Evolutionary conservation across 2,329 filamentous ascomycete species (phyloP).

Genomic region (Pseudopithomyces chartarum): DNA sequence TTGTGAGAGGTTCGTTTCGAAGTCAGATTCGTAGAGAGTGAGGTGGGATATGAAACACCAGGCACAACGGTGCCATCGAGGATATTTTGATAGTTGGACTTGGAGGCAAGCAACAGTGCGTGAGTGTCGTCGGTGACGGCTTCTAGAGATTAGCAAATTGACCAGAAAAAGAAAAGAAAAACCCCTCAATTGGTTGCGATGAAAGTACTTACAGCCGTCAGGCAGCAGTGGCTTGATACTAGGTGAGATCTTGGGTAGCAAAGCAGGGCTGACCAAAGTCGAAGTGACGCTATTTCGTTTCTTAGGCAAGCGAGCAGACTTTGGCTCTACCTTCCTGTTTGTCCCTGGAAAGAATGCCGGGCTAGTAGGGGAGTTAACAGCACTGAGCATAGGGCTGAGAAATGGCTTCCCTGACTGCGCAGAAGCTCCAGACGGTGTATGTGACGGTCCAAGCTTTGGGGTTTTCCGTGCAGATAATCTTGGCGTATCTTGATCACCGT

Average conservation of each 20-base stretch:
- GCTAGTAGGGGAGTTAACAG: constrained; percentile 57
- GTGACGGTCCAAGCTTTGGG: constrained; percentile 65
- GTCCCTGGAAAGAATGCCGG: constrained; percentile 34
- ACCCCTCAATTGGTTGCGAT: no score
- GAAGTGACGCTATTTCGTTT: constrained; percentile 62
- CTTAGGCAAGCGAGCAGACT: constrained; percentile 36
- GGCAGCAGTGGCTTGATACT: constrained; percentile 91
- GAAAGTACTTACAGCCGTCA: constrained; percentile 61
- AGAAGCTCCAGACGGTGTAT: constrained; percentile 48
- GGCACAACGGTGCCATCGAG: constrained; percentile 90
- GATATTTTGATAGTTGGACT: constrained; percentile 98
- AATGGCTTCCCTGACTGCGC: constrained; percentile 49
- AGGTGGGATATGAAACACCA: constrained; percentile 87
- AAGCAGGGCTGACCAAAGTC: constrained; percentile 80
- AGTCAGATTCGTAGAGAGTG: constrained; percentile 89
- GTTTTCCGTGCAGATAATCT: constrained; percentile 69
- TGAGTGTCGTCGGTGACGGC: constrained; percentile 62
- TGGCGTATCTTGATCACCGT: constrained; percentile 60
- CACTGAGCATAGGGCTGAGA: constrained; percentile 59
- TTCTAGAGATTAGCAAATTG: constrained; percentile 26
- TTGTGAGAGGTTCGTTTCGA: constrained; percentile 98
- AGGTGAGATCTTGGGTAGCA: constrained; percentile 88
- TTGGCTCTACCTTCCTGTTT: constrained; percentile 37
- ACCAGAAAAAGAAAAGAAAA: no score
- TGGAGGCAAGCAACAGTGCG: constrained; percentile 82